Evolutionary conservation across 768 basidiomycete genomes (phyloP).

Genomic region (Kwoniella shandongensis): DNA sequence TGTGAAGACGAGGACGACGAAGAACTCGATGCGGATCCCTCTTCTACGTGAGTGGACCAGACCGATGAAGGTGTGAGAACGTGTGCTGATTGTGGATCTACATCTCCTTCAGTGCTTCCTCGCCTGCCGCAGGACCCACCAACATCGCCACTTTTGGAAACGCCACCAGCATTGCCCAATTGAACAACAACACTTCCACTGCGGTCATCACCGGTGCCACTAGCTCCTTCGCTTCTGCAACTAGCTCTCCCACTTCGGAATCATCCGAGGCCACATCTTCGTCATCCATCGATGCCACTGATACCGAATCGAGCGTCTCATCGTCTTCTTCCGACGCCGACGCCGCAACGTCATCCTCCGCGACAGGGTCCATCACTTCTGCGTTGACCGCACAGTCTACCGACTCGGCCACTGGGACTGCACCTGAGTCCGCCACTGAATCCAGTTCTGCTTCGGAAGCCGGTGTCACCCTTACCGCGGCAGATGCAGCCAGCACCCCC

Average conservation of each 20-base stretch:
- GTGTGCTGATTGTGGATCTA: too few relatives aligned
- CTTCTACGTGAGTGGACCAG: not conserved
- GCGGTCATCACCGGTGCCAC: too few relatives aligned
- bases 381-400: not conserved
- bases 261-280: constrained; percentile 1
- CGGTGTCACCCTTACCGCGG: constrained; percentile 35
- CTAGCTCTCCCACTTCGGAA: too few relatives aligned
- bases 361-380: not conserved
- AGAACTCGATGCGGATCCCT: not conserved
- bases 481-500: constrained; percentile 18
- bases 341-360: not conserved
- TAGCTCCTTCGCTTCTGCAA: too few relatives aligned
- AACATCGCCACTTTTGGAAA: not conserved
- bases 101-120: too few relatives aligned
- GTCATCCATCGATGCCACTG: not conserved
- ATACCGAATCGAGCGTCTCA: not conserved
- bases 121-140: not conserved
- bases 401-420: not conserved
- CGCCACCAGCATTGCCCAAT: not conserved
- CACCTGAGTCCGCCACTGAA: too few relatives aligned
- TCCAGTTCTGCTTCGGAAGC: not conserved
- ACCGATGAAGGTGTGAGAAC: too few relatives aligned
- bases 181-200: not conserved
- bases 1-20: constrained; percentile 23
- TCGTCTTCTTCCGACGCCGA: constrained; percentile 4